Percentiles rank a stretch among this genome's conserved stretches.
Evolutionary conservation across 106 monocot species (phyloP).

Genomic region (Vanilla planifolia): DNA sequence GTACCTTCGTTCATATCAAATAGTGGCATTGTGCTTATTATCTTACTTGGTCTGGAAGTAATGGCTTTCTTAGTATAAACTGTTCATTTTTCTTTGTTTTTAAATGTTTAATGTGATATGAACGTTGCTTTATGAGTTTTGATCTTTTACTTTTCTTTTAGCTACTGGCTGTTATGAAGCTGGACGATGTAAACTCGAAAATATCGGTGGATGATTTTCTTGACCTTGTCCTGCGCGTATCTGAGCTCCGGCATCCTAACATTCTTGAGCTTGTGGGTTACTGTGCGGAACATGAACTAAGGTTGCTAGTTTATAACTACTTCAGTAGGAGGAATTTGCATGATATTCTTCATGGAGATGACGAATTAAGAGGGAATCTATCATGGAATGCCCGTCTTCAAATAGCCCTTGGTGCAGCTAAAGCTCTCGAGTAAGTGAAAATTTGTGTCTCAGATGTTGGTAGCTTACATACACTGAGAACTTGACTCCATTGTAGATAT

Average conservation of each 20-base stretch:
- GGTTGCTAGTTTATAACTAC: conserved; percentile 76
- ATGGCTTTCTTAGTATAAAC: neutral
- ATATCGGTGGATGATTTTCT: conserved; percentile 66
- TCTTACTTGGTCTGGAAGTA: neutral
- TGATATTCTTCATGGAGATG: conserved; percentile 68
- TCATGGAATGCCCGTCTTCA: conserved; percentile 84
- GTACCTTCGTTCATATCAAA: neutral
- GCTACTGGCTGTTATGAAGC: conserved; percentile 84
- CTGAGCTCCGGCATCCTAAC: conserved; percentile 77
- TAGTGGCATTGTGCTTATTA: neutral
- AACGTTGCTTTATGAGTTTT: neutral
- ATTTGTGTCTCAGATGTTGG: neutral
- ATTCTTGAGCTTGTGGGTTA: conserved; percentile 90
- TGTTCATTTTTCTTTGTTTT: neutral
- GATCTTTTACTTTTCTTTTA: conserved; percentile 18
- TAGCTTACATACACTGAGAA: conserved; percentile 1
- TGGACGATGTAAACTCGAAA: conserved; percentile 57
- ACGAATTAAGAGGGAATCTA: conserved; percentile 49
- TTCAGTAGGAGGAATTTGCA: conserved; percentile 66
- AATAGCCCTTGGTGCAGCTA: conserved; percentile 83
- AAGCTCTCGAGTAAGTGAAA: conserved; percentile 80
- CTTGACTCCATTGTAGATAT: conserved; percentile 43
- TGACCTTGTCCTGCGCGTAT: conserved; percentile 57
- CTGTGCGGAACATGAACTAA: conserved; percentile 85
- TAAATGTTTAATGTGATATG: neutral